Conservation (phyloP, 129 eudicot genomes). For the sunflower (Helianthus annuus) region DNA sequence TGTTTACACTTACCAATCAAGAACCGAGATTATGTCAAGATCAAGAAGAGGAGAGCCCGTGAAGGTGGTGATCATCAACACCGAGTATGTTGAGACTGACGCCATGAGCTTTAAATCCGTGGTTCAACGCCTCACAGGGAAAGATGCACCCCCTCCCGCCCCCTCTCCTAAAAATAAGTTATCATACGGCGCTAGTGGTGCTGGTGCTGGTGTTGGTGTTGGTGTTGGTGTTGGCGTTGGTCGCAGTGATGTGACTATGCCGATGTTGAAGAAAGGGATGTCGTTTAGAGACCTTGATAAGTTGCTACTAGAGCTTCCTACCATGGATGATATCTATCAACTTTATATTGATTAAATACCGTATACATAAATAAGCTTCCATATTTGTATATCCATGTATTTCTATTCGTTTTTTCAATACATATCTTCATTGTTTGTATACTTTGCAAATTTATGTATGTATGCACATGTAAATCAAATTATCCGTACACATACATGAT, state of each 20-base stretch:
- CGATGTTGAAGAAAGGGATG: slow-evolving; percentile 35
- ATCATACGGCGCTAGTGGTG: not conserved
- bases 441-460: not conserved
- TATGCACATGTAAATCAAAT: not conserved
- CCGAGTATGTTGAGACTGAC: slow-evolving; percentile 73
- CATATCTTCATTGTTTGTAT: not conserved
- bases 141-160: slow-evolving; percentile 53
- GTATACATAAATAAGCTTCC: slow-evolving; percentile 19
- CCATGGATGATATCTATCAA: slow-evolving; percentile 44
- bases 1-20: not conserved
- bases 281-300: slow-evolving; percentile 49
- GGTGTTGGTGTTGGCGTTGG: not conserved
- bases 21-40: slow-evolving; percentile 33
- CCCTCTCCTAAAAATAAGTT: not conserved
- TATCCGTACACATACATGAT: no score
- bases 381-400: slow-evolving; percentile 32
- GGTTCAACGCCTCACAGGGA: slow-evolving; percentile 85
- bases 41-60: slow-evolving; percentile 35
- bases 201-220: not conserved
- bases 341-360: slow-evolving; percentile 27
- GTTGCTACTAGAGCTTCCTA: slow-evolving; percentile 36
- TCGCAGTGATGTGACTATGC: slow-evolving; percentile 7
- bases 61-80: slow-evolving; percentile 78
- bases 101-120: slow-evolving; percentile 80
- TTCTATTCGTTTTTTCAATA: not conserved